A percentile compares a stretch with the other conserved stretches of the same genome.
These are phyloP conservation scores for Fraxinus ornus DNA, from an alignment of 305 asterid genomes.

Conservation along the genomic window DNA sequence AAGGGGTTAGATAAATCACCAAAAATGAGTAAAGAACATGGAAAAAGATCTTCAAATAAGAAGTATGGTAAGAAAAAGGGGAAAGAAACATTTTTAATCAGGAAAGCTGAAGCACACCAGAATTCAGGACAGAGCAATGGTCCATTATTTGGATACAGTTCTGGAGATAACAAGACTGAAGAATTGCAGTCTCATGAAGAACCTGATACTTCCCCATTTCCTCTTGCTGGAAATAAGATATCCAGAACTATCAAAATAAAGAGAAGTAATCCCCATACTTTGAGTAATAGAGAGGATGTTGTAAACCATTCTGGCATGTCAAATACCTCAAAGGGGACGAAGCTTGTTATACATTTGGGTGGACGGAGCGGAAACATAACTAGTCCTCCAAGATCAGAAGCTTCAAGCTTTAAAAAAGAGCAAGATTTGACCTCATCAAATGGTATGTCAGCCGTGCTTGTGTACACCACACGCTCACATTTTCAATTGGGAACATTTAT, in stretches of 20 bases:
- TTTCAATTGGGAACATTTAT: slow-evolving; percentile 13
- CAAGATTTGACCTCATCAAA: slow-evolving; percentile 52
- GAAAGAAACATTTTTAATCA: slow-evolving; percentile 35
- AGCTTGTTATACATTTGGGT: slow-evolving; percentile 92
- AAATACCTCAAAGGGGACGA: slow-evolving; percentile 60
- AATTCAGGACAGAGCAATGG: slow-evolving; percentile 41
- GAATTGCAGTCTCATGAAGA: slow-evolving; percentile 47
- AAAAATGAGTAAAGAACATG: slow-evolving; percentile 62
- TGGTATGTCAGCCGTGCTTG: slow-evolving; percentile 41
- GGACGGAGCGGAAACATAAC: slow-evolving; percentile 52
- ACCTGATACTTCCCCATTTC: slow-evolving; percentile 48
- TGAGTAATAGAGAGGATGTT: slow-evolving; percentile 44
- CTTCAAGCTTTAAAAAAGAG: slow-evolving; percentile 55
- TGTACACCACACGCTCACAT: background rate
- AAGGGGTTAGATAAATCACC: slow-evolving; percentile 74
- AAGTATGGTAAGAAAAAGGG: slow-evolving; percentile 65
- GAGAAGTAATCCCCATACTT: slow-evolving; percentile 47
- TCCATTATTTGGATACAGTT: slow-evolving; percentile 36
- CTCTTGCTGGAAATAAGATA: slow-evolving; percentile 48
- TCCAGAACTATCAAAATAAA: slow-evolving; percentile 67
- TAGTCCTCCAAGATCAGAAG: slow-evolving; percentile 61
- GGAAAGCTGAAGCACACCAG: slow-evolving; percentile 36
- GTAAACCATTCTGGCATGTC: slow-evolving; percentile 44
- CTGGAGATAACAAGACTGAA: slow-evolving; percentile 38
- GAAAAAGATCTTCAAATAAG: slow-evolving; percentile 72